Conservation (phyloP, 257 asterid genomes). For the Plantago ovata region DNA sequence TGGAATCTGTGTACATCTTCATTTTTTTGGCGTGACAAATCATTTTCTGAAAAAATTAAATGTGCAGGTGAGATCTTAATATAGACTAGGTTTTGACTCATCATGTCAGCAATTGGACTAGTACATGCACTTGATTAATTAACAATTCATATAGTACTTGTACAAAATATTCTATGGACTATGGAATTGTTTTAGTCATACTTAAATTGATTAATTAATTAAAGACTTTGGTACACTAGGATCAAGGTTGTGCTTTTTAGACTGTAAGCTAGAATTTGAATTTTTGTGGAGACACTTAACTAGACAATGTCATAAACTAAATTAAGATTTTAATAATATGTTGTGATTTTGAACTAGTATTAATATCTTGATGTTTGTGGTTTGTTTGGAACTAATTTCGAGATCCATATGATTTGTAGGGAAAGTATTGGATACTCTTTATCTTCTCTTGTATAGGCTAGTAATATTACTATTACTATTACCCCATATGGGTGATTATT, state of each 20-base stretch:
- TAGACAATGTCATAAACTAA: too few species aligned
- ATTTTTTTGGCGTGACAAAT: conserved; percentile 32
- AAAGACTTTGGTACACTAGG: conserved; percentile 7
- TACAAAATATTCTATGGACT: too few species aligned
- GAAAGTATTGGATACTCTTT: not conserved
- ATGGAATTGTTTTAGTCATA: too few species aligned
- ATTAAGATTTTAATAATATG: too few species aligned
- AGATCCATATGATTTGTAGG: too few species aligned
- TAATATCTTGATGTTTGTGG: too few species aligned
- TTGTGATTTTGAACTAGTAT: too few species aligned
- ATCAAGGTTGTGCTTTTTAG: conserved; percentile 18
- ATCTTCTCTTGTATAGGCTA: not conserved
- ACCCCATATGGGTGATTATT: conserved; percentile 19
- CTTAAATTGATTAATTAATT: not conserved
- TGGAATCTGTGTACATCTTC: not conserved
- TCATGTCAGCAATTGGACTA: conserved; percentile 6
- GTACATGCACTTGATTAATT: not conserved
- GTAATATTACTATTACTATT: too few species aligned
- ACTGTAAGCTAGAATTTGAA: too few species aligned
- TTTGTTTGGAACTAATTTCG: too few species aligned
- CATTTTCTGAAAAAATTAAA: conserved; percentile 14
- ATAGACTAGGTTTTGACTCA: conserved; percentile 20
- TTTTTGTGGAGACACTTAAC: too few species aligned
- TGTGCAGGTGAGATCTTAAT: conserved; percentile 4
- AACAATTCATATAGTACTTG: too few species aligned